Evolutionary conservation across 225 moss, liverwort and hornwort genomes (phyloP).

Genomic region (Asterella californica): DNA sequence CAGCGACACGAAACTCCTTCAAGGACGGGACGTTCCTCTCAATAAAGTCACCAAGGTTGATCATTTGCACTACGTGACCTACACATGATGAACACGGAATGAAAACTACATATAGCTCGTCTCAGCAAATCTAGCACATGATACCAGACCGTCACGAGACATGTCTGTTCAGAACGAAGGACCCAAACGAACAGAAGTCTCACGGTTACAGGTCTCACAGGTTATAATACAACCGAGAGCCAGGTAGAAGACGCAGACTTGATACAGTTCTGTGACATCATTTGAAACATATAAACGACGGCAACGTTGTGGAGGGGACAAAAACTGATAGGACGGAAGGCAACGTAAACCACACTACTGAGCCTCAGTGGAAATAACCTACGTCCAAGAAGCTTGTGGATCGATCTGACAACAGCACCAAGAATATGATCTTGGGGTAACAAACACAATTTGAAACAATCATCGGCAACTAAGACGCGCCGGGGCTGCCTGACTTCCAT

Average conservation of each 20-base stretch:
- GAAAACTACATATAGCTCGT: background rate
- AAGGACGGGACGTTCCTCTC: conserved; percentile 68
- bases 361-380: conserved; percentile 32
- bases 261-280: too few species aligned
- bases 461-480: conserved; percentile 83
- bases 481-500: conserved; percentile 74
- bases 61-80: conserved; percentile 79
- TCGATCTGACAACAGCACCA: conserved; percentile 62
- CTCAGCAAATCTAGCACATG: too few species aligned
- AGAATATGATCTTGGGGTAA: conserved; percentile 54
- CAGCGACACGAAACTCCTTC: conserved; percentile 50
- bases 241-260: background rate
- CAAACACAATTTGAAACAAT: conserved; percentile 70
- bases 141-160: too few species aligned
- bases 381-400: conserved; percentile 93
- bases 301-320: background rate
- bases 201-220: too few species aligned
- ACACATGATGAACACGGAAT: conserved; percentile 5
- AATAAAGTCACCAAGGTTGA: conserved; percentile 67
- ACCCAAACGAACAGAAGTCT: too few species aligned
- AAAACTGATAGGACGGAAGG: background rate
- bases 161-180: too few species aligned
- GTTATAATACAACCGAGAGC: background rate
- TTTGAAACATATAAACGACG: background rate
- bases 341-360: background rate